Evolutionary conservation across 805 yeast genomes (phyloP), one percentile per base, ranked within the genome.

Genomic region (Candida nitratophila): DNA sequence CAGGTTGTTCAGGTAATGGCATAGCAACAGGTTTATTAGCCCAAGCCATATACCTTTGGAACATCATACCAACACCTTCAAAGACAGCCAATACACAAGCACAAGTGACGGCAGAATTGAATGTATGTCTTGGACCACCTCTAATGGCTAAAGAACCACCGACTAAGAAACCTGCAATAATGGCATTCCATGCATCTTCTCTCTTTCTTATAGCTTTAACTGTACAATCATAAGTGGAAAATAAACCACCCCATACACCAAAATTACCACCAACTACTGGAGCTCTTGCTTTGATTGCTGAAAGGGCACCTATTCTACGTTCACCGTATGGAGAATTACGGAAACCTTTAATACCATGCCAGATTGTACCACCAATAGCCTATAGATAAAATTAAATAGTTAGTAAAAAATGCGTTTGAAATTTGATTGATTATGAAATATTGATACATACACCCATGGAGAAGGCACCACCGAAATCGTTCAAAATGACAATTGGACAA

Each of bases 271-370:
- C 99, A 44, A 91, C 89, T 41, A 91, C 96, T 34, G 99, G 99
- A 2, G 97, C 98, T 66, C 99, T 79, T 42, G 96, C 87, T 63
- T 88, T 88, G 55, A 93, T 84, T 34, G 98, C 97, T 36, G 86
- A 73, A 44, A 91, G 62, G 19, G 96, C 86, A 45, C 99, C 98
- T 47, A 78, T 66, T 58, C 95, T 76, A 70, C 99, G 81, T 69
- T 93, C 99, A 48, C 99, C 99, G 55, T 83, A 76, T 44, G 99
- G 99, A 12, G 97, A 89, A 75, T 93, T 93, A 66, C 99, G 79
- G 76, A 93, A 93, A 41, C 99, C 99, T 66, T 93, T 93, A 61
- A 93, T 84, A 62, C 98, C 97, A 72, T 93, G 98, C 99, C 99
- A 93, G 50, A 93, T 82, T 57, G 91, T 82, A 53, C 99, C 99